phyloP scores from a whole-genome alignment of 148 eudicot genomes.

The Linanthus parryae region DNA sequence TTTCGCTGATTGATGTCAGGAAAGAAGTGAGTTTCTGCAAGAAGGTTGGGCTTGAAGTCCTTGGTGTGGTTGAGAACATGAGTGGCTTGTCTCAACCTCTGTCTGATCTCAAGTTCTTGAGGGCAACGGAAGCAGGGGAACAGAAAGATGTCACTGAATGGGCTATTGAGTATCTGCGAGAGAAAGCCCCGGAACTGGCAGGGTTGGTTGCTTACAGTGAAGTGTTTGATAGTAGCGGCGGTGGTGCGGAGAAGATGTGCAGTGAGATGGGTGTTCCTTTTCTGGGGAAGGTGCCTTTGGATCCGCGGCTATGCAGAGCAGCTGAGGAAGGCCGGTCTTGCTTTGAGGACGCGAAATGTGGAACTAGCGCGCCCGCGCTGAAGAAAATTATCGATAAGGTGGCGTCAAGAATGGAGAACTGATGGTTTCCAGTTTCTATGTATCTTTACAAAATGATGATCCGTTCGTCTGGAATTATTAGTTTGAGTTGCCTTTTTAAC shows the following conservation, averaged over 20 bases:
- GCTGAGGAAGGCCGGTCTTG: conserved; percentile 94
- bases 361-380: conserved; percentile 60
- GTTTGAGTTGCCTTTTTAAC: no score
- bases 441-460: no score
- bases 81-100: conserved; percentile 67
- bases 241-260: conserved; percentile 83
- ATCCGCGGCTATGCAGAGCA: conserved; percentile 81
- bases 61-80: conserved; percentile 96
- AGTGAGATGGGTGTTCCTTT: conserved; percentile 71
- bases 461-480: no score
- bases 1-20: conserved; percentile 76
- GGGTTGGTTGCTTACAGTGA: conserved; percentile 48
- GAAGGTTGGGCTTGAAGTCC: conserved; percentile 66
- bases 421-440: no score
- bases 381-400: conserved; percentile 55
- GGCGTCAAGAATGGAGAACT: no score
- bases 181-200: conserved; percentile 75
- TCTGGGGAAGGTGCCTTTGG: conserved; percentile 85
- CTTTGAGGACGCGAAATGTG: conserved; percentile 50
- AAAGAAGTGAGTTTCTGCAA: conserved; percentile 88
- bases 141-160: conserved; percentile 57
- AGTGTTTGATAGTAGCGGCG: conserved; percentile 80
- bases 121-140: conserved; percentile 37
- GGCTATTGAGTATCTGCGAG: conserved; percentile 40
- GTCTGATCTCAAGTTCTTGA: conserved; percentile 47